Conservation (phyloP, 2,329 filamentous ascomycete species). For the Ascochyta viciae-villosae region DNA sequence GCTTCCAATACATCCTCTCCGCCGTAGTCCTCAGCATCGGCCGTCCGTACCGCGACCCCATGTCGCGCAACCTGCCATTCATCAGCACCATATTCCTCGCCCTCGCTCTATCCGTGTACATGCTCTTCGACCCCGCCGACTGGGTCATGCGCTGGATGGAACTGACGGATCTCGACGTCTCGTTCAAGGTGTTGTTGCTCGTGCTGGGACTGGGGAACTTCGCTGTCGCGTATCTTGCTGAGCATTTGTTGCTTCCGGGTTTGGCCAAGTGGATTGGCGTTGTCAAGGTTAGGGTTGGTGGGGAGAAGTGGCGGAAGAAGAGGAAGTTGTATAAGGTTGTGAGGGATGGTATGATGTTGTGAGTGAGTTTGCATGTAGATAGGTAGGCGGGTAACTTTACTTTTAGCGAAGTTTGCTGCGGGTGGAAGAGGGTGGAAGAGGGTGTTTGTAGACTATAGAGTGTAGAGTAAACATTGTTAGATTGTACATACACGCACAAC, state of each 20-base stretch:
- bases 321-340: conserved; percentile 90
- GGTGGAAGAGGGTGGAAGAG: too few species aligned
- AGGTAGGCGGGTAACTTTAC: too few species aligned
- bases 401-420: too few species aligned
- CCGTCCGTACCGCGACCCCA: conserved; percentile 82
- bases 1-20: conserved; percentile 93
- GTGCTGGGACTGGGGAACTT: conserved; percentile 74
- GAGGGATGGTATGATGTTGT: conserved; percentile 40
- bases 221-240: conserved; percentile 71
- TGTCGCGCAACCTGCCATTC: conserved; percentile 84
- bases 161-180: conserved; percentile 75
- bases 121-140: conserved; percentile 76
- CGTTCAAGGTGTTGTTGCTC: conserved; percentile 77
- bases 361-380: background rate
- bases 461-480: too few species aligned
- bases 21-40: conserved; percentile 92
- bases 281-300: conserved; percentile 63
- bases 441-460: too few species aligned
- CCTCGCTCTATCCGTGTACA: conserved; percentile 74
- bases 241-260: conserved; percentile 72
- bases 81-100: conserved; percentile 76
- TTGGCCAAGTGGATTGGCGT: conserved; percentile 73
- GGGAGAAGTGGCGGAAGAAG: conserved; percentile 63
- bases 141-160: conserved; percentile 82
- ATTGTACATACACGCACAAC: too few species aligned